Evolutionary conservation across 192 early-diverging fungal genomes (phyloP).

Genomic region (Spinellus fusiger): DNA sequence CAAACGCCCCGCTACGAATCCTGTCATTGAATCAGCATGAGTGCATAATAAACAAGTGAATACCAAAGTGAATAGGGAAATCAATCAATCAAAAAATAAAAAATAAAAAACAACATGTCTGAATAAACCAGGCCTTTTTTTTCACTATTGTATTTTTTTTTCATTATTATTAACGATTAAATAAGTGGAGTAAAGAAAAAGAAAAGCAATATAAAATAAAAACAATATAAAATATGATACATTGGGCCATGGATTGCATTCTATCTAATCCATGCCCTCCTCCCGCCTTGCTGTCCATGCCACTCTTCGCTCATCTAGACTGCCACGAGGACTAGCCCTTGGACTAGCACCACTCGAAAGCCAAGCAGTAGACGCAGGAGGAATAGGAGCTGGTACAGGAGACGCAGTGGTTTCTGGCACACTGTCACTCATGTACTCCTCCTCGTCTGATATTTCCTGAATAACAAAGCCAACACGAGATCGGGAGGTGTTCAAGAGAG

Average conservation of each 20-base stretch:
- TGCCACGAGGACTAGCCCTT: constrained; percentile 11
- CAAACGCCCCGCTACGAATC: too few relatives aligned
- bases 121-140: too few relatives aligned
- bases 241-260: background rate
- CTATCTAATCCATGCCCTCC: background rate
- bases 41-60: too few relatives aligned
- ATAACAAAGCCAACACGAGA: constrained; percentile 28
- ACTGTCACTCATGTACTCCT: constrained; percentile 13
- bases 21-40: too few relatives aligned
- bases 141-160: too few relatives aligned
- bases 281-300: background rate
- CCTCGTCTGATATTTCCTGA: constrained; percentile 25
- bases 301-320: constrained; percentile 15
- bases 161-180: too few relatives aligned
- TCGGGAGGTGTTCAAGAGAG: background rate
- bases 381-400: background rate
- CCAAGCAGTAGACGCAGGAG: background rate
- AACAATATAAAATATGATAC: background rate
- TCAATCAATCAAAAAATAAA: too few relatives aligned
- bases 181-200: too few relatives aligned
- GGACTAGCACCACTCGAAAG: constrained; percentile 7
- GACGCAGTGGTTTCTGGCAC: background rate
- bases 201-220: too few relatives aligned
- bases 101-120: too few relatives aligned
- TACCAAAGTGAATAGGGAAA: too few relatives aligned